A percentile compares a stretch with the other conserved stretches of the same genome.
Evolutionary conservation across 495 filamentous ascomycete species (phyloP).

Genomic region (Podospora sp.): DNA sequence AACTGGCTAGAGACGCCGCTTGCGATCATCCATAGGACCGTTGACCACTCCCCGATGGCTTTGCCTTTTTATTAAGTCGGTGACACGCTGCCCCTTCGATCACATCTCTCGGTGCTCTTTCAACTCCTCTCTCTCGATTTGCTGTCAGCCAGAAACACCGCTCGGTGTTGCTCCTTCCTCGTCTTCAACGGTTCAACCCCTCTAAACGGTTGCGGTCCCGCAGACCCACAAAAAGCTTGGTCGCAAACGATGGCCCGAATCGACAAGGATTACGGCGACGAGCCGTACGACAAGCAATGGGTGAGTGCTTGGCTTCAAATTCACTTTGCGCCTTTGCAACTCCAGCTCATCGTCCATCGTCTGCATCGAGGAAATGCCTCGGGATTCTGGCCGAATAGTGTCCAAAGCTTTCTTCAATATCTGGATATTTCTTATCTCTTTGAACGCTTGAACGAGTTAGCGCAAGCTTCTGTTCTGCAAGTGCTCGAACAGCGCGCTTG

Average conservation of each 20-base stretch:
- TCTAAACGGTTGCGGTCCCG: neutral
- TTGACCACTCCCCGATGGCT: neutral
- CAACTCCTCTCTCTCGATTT: neutral
- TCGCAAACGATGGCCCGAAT: neutral
- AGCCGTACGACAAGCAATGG: constrained; percentile 32
- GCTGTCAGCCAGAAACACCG: neutral
- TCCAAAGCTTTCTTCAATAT: neutral
- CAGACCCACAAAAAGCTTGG: neutral
- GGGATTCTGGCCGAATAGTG: neutral
- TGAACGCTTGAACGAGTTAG: neutral
- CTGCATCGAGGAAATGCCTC: neutral
- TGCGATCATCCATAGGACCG: constrained; percentile 5
- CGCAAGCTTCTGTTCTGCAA: neutral
- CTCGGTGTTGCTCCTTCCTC: neutral
- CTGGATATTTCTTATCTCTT: neutral
- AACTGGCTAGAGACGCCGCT: neutral
- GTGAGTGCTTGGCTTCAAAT: constrained; percentile 24
- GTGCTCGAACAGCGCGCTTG: neutral
- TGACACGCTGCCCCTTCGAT: constrained; percentile 7
- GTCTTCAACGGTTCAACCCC: neutral
- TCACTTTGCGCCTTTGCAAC: neutral
- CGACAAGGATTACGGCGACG: constrained; percentile 19
- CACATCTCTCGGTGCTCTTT: neutral
- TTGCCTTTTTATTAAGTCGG: constrained; percentile 11
- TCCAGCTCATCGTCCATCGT: neutral